Evolutionary conservation across 805 yeast species (phyloP), one percentile per base, ranked within the genome.

Genomic region (Cyberlindnera subsufficiens): DNA sequence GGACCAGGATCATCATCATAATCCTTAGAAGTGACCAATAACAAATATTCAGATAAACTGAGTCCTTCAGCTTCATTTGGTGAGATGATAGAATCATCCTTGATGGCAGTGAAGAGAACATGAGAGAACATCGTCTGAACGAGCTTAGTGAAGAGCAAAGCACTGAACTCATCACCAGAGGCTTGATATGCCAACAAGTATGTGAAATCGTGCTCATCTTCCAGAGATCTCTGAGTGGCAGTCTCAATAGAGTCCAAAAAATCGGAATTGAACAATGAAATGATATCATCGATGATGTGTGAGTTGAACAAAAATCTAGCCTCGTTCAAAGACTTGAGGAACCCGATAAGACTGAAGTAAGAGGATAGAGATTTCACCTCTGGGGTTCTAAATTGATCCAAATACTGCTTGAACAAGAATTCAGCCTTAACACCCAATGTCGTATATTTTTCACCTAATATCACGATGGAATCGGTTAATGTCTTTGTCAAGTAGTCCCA

Each of bases 401-500:
- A 40, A 44, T 60, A 68, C 19, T 43, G 35, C 14, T 52, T 48
- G 19, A 68, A 45, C 14, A 65, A 35, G 1, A 27, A 27, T 2
- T 35, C 36, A 19, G 60, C 55, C 20, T 49, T 42, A 5, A 49
- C 43, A 1, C 35, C 20, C 18, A 64, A 45, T n/a, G 47, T 50
- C 1, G 68, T 65, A 41, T 59, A 67, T 34, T 46, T 54, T 2
- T 39, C 36, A 15, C 57, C 48, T 4, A 63, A 38, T 9, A 46
- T 43, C 29, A 65, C 52, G 19, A 70, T 44, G 31, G 61, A 63
- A 18, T 44, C 50, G 1, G 70, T 61, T 32, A 69, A 47, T 32
- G 59, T 57, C 35, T 51, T 54, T 9, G 72, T 67, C 35, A 69
- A 49, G 15, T 63, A 40, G 45, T 69, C 72, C 59, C 68, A 65